Percentiles rank a stretch among this genome's conserved stretches.
phyloP scores from a whole-genome alignment of 2,329 filamentous ascomycete species.

The Botryotinia calthae region DNA sequence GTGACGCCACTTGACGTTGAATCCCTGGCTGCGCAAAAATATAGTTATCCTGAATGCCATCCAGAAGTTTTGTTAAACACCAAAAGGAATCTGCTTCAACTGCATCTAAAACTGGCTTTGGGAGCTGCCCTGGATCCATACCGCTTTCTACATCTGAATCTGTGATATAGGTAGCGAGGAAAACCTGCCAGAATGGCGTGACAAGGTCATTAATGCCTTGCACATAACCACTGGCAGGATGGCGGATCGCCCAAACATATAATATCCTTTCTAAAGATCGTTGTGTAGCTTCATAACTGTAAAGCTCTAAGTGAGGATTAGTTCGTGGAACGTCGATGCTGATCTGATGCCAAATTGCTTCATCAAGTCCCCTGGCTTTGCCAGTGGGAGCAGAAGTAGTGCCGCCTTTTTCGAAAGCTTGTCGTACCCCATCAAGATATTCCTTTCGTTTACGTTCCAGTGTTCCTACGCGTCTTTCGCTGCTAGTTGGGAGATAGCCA shows the following conservation, averaged over 20 bases:
- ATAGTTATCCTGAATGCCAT: conserved; percentile 98
- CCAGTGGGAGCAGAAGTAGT: conserved; percentile 43
- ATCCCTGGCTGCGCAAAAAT: conserved; percentile 97
- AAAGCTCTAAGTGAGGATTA: conserved; percentile 92
- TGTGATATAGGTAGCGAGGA: conserved; percentile 91
- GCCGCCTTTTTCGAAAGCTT: conserved; percentile 67
- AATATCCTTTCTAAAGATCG: conserved; percentile 89
- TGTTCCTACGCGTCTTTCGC: conserved; percentile 83
- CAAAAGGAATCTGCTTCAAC: conserved; percentile 98
- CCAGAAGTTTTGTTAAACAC: conserved; percentile 96
- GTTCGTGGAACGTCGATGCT: conserved; percentile 97
- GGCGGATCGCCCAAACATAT: conserved; percentile 96
- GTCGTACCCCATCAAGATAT: conserved; percentile 86
- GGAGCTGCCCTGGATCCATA: conserved; percentile 95
- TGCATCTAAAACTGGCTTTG: conserved; percentile 85
- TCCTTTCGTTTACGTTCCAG: conserved; percentile 94
- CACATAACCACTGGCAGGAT: conserved; percentile 95
- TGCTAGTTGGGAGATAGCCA: conserved; percentile 95
- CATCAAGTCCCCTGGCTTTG: conserved; percentile 71
- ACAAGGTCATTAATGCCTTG: conserved; percentile 98
- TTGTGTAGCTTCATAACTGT: conserved; percentile 94
- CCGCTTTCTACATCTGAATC: conserved; percentile 87
- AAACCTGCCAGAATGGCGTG: conserved; percentile 97
- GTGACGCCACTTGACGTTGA: conserved; percentile 83
- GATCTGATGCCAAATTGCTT: conserved; percentile 99